Conservation (phyloP, 2,329 filamentous ascomycete genomes). For the Penicillium sp. region DNA sequence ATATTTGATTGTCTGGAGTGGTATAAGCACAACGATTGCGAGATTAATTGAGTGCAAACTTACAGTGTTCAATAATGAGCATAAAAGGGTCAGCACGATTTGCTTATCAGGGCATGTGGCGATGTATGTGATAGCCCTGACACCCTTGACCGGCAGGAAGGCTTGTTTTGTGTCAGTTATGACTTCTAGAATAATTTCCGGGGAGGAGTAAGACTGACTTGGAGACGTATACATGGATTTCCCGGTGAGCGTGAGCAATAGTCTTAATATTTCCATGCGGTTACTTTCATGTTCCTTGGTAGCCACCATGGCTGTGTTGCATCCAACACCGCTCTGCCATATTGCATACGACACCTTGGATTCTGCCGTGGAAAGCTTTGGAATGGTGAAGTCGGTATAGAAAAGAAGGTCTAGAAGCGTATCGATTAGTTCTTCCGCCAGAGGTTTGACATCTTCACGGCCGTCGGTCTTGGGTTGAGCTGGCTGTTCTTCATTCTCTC, state of each 20-base stretch:
- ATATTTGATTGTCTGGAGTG: conserved; percentile 76
- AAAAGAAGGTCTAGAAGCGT: conserved; percentile 86
- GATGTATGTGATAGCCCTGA: conserved; percentile 81
- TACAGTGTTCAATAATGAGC: conserved; percentile 91
- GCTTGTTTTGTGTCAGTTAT: conserved; percentile 28
- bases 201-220: conserved; percentile 41
- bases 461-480: conserved; percentile 49
- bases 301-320: conserved; percentile 80
- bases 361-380: conserved; percentile 65
- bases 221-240: conserved; percentile 92
- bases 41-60: conserved; percentile 28
- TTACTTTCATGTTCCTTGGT: conserved; percentile 93
- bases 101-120: conserved; percentile 87
- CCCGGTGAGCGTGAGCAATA: conserved; percentile 80
- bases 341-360: conserved; percentile 87
- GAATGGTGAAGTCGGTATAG: conserved; percentile 83
- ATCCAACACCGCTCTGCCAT: conserved; percentile 97
- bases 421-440: conserved; percentile 90
- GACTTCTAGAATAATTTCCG: neutral
- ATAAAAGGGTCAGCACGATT: conserved; percentile 81
- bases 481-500: conserved; percentile 50
- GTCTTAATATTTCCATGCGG: conserved; percentile 79
- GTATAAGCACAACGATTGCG: conserved; percentile 8
- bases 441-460: conserved; percentile 76
- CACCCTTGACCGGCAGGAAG: conserved; percentile 74